A percentile compares a stretch with the other conserved stretches of the same genome.
Evolutionary conservation across 1,284 basidiomycete species (phyloP).

Genomic region (Ganoderma lingzhi): DNA sequence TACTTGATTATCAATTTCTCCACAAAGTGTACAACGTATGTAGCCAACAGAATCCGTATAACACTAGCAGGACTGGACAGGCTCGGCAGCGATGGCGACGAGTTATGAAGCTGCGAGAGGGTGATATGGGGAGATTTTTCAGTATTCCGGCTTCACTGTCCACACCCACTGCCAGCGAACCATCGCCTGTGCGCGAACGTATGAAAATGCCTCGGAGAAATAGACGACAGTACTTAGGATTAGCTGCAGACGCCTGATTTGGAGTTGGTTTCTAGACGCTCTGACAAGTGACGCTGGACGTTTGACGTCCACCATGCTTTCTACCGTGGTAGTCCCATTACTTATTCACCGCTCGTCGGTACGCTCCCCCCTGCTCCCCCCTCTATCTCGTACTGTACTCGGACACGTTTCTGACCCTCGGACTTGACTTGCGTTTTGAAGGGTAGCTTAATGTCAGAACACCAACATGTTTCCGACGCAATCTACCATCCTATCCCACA

Average conservation of each 20-base stretch:
- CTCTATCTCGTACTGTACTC: too few species aligned
- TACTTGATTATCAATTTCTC: background rate
- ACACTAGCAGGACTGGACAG: background rate
- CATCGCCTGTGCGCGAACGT: too few species aligned
- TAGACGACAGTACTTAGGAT: background rate
- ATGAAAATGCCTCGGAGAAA: too few species aligned
- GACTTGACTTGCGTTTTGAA: background rate
- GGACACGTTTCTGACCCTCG: background rate
- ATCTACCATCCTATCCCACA: conserved; percentile 41
- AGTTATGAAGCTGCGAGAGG: background rate
- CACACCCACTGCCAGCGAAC: background rate
- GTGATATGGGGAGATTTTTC: background rate
- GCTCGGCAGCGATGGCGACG: background rate
- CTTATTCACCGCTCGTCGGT: background rate
- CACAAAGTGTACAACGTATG: background rate
- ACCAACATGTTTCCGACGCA: conserved; percentile 33
- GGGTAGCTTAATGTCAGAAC: conserved; percentile 23
- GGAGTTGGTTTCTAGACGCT: background rate
- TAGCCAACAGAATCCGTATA: background rate
- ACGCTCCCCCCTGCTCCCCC: background rate
- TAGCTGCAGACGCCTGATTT: background rate
- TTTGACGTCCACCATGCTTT: background rate
- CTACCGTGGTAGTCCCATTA: background rate
- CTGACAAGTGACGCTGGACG: background rate
- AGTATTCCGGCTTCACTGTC: background rate